Conservation (phyloP, 2,329 filamentous ascomycete species). For the Erysiphe pulchra region DNA sequence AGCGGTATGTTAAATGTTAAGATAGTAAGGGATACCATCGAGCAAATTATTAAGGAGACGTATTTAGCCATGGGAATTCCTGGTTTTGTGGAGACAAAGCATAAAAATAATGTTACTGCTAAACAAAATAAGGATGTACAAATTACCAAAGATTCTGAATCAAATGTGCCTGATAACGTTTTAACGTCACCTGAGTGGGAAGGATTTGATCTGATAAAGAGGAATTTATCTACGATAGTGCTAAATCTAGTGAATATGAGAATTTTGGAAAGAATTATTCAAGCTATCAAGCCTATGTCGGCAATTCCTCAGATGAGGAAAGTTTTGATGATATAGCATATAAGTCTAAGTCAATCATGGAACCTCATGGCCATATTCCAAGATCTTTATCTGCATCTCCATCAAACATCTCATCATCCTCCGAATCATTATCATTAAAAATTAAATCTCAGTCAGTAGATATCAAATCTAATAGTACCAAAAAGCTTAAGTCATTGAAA, state of each 20-base stretch:
- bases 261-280: neutral
- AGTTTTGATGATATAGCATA: slow-evolving; percentile 9
- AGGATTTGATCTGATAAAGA: slow-evolving; percentile 5
- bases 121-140: too few relatives aligned
- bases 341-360: too few relatives aligned
- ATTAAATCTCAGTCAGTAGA: neutral
- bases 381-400: too few relatives aligned
- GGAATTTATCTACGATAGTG: slow-evolving; percentile 1
- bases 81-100: slow-evolving; percentile 1
- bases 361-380: too few relatives aligned
- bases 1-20: slow-evolving; percentile 27
- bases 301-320: slow-evolving; percentile 12
- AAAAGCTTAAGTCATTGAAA: neutral
- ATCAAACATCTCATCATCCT: neutral
- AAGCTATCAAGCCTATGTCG: slow-evolving; percentile 10
- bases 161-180: neutral
- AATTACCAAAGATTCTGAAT: neutral
- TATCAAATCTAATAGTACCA: slow-evolving; percentile 1
- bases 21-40: slow-evolving; percentile 22
- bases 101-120: slow-evolving; percentile 1
- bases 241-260: too few relatives aligned
- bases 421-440: slow-evolving; percentile 2
- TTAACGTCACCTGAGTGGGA: slow-evolving; percentile 2
- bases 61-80: slow-evolving; percentile 11
- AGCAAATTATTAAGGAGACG: slow-evolving; percentile 13